These are phyloP conservation scores for Ziziphus jujuba DNA, from an alignment of 306 rosid species.

Conservation along the genomic window DNA sequence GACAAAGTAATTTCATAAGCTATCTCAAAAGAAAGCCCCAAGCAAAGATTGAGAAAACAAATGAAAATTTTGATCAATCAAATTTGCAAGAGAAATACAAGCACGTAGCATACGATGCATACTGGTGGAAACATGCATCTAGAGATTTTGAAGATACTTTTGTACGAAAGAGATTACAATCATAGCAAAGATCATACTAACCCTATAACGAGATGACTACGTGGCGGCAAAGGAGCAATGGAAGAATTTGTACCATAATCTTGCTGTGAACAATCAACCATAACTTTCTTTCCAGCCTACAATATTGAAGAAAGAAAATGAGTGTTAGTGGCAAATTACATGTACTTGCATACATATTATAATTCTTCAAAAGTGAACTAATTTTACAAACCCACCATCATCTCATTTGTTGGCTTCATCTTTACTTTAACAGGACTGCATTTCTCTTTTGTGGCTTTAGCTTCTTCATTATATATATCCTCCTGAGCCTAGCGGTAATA, in stretches of 20 bases:
- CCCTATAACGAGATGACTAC: slow-evolving; percentile 53
- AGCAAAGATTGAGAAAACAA: not conserved
- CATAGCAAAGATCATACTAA: slow-evolving; percentile 30
- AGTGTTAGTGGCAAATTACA: slow-evolving; percentile 27
- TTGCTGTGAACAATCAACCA: slow-evolving; percentile 45
- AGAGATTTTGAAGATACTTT: not conserved
- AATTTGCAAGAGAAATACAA: not conserved
- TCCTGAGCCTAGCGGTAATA: slow-evolving; percentile 39
- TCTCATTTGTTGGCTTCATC: slow-evolving; percentile 55
- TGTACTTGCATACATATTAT: not conserved
- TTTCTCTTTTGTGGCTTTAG: slow-evolving; percentile 41
- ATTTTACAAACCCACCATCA: slow-evolving; percentile 53
- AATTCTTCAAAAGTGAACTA: slow-evolving; percentile 6
- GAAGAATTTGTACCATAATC: slow-evolving; percentile 42
- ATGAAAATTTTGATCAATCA: not conserved
- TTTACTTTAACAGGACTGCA: slow-evolving; percentile 43
- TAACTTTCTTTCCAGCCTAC: slow-evolving; percentile 59
- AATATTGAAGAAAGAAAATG: slow-evolving; percentile 7
- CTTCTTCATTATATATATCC: slow-evolving; percentile 50
- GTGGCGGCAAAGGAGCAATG: slow-evolving; percentile 43
- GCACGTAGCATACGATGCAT: not conserved
- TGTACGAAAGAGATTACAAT: not conserved
- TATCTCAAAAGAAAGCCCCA: not conserved
- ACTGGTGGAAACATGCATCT: not conserved
- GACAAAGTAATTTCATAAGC: not conserved